Conservation (phyloP, 129 eudicot species). For the Silybum marianum region DNA sequence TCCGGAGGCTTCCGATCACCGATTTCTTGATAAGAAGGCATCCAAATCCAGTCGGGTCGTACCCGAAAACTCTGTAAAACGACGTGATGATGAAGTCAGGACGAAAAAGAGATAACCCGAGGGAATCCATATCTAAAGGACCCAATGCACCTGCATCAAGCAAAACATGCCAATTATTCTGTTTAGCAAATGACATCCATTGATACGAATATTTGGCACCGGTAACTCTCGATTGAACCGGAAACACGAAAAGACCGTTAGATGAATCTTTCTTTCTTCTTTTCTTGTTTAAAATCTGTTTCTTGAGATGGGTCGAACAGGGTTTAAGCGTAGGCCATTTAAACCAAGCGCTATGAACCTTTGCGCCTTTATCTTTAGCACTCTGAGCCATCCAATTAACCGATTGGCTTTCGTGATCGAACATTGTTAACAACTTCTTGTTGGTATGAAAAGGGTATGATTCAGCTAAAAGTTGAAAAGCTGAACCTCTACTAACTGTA, state of each 20-base stretch:
- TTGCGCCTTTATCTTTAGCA: constrained; percentile 87
- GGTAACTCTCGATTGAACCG: constrained; percentile 92
- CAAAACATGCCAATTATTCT: constrained; percentile 96
- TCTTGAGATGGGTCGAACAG: constrained; percentile 85
- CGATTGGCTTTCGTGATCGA: constrained; percentile 97
- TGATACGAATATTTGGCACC: constrained; percentile 94
- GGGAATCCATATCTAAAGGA: constrained; percentile 95
- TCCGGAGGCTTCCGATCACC: constrained; percentile 67
- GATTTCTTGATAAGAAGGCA: constrained; percentile 91
- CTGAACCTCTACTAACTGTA: constrained; percentile 95
- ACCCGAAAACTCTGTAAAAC: constrained; percentile 84
- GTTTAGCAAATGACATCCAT: constrained; percentile 97
- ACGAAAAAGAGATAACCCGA: constrained; percentile 82
- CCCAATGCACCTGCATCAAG: constrained; percentile 98
- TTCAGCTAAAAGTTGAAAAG: constrained; percentile 84
- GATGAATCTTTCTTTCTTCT: constrained; percentile 82
- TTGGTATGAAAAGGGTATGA: constrained; percentile 83
- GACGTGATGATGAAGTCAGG: constrained; percentile 94
- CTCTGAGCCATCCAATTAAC: constrained; percentile 91
- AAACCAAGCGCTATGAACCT: constrained; percentile 84
- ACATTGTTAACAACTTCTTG: constrained; percentile 80
- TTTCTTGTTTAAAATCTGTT: constrained; percentile 72
- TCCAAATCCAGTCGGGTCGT: constrained; percentile 94
- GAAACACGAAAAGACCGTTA: constrained; percentile 85
- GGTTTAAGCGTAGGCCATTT: constrained; percentile 97